These are phyloP conservation scores for Naematelia encephala DNA, from an alignment of 768 basidiomycete genomes.

Conservation along the genomic window DNA sequence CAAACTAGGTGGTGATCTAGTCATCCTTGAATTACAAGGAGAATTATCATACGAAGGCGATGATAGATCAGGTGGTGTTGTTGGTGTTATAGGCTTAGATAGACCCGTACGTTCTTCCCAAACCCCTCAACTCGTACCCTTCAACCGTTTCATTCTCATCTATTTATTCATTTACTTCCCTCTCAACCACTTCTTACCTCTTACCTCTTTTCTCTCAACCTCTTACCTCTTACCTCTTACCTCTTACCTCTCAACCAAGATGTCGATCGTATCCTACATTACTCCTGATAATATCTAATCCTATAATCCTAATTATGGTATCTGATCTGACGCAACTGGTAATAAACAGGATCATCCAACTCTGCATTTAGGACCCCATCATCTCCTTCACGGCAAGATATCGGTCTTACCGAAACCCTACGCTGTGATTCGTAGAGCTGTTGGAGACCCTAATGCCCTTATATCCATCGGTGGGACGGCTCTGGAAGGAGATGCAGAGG, in stretches of 20 bases:
- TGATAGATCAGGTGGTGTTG: slow-evolving; percentile 65
- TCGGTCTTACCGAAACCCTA: slow-evolving; percentile 71
- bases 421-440: slow-evolving; percentile 60
- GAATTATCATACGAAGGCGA: slow-evolving; percentile 67
- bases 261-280: neutral
- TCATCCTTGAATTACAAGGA: slow-evolving; percentile 86
- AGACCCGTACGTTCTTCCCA: slow-evolving; percentile 44
- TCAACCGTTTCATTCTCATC: neutral
- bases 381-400: slow-evolving; percentile 84
- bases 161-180: neutral
- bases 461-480: neutral
- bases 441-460: neutral
- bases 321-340: neutral
- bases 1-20: slow-evolving; percentile 71
- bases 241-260: neutral
- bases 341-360: slow-evolving; percentile 66
- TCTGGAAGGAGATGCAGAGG: slow-evolving; percentile 6
- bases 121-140: neutral
- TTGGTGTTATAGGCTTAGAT: slow-evolving; percentile 72
- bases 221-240: neutral
- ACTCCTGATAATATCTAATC: too few species aligned
- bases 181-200: neutral
- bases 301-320: too few species aligned
- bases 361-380: slow-evolving; percentile 72
- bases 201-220: neutral